phyloP scores from a whole-genome alignment of 352 stramenopile genomes.

The Pythium biforme region DNA sequence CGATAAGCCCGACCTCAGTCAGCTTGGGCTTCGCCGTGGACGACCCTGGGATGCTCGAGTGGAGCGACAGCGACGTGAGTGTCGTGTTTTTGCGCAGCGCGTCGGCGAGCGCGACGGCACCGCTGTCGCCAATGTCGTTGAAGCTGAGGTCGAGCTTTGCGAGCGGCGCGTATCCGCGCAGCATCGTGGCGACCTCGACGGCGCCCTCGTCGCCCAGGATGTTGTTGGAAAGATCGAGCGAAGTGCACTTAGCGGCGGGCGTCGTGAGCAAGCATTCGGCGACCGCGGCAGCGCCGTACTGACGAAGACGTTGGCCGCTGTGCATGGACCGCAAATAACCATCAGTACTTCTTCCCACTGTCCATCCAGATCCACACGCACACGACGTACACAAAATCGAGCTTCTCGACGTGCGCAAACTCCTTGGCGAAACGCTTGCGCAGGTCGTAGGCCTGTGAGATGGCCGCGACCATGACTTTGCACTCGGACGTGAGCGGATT shows the following conservation, averaged over 20 bases:
- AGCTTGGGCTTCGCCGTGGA: conserved; percentile 30
- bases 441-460: conserved; percentile 57
- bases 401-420: conserved; percentile 33
- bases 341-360: neutral
- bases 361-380: neutral
- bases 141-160: conserved; percentile 63
- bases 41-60: conserved; percentile 42
- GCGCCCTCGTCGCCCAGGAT: conserved; percentile 58
- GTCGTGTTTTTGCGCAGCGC: conserved; percentile 45
- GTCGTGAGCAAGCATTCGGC: conserved; percentile 35
- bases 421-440: conserved; percentile 49
- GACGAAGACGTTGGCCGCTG: conserved; percentile 40
- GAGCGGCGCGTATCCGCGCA: conserved; percentile 35
- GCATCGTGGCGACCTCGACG: conserved; percentile 36
- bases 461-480: conserved; percentile 46
- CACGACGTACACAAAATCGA: conserved; percentile 36
- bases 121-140: conserved; percentile 67
- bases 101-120: conserved; percentile 39
- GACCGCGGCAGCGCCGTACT: conserved; percentile 51
- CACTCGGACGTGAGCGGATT: conserved; percentile 50
- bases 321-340: neutral
- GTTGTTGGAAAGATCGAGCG: conserved; percentile 54
- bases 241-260: conserved; percentile 26
- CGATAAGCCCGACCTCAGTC: conserved; percentile 40
- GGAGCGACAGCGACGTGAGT: conserved; percentile 44